Evolutionary conservation across 75 land plant species (phyloP).

Genomic region (Pinus albicaulis): DNA sequence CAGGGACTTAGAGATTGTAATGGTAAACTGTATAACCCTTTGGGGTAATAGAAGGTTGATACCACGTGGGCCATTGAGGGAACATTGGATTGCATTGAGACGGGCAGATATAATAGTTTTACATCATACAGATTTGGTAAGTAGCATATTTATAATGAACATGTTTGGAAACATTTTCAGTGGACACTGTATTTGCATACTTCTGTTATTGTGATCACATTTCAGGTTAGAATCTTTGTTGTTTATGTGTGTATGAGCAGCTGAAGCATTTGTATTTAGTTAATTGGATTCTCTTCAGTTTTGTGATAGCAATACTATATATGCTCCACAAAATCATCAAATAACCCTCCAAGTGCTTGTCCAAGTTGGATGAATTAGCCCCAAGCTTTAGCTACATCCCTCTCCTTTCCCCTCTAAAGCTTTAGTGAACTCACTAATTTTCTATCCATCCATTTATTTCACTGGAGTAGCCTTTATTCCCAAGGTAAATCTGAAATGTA

Average conservation of each 20-base stretch:
- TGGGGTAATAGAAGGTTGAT: conserved; percentile 79
- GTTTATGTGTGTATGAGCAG: too few relatives aligned
- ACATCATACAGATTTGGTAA: conserved; percentile 91
- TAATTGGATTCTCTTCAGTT: not conserved
- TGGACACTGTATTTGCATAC: not conserved
- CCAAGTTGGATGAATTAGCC: too few relatives aligned
- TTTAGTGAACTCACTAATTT: too few relatives aligned
- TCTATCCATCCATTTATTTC: too few relatives aligned
- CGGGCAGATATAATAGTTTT: conserved; percentile 79
- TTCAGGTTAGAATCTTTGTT: not conserved
- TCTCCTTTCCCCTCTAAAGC: too few relatives aligned
- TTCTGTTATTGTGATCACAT: not conserved
- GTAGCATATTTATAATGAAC: not conserved
- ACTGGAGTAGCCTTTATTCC: too few relatives aligned
- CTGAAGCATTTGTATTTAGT: too few relatives aligned
- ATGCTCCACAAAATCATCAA: too few relatives aligned
- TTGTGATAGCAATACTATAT: not conserved
- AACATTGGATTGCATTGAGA: conserved; percentile 56
- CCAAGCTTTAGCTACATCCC: too few relatives aligned
- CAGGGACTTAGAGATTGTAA: conserved; percentile 86
- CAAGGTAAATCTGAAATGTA: too few relatives aligned
- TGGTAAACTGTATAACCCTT: conserved; percentile 77
- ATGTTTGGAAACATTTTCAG: not conserved
- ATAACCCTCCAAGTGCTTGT: too few relatives aligned
- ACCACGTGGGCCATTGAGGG: conserved; percentile 92